Conservation (phyloP, 176 grass and related monocot species). For the Phoenix roebelenii region DNA sequence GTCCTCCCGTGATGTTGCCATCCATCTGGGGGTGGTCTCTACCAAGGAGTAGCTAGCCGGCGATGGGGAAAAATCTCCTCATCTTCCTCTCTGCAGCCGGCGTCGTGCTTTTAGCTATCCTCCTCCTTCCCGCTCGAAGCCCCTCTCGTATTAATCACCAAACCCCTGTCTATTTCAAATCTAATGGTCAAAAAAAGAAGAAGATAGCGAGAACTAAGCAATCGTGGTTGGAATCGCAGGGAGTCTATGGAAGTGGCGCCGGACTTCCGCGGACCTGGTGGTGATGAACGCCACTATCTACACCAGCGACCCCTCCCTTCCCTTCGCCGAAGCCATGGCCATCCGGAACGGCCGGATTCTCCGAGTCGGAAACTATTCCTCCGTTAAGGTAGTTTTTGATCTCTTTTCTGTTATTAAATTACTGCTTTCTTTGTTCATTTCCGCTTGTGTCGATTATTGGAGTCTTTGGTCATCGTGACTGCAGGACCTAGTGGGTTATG, state of each 20-base stretch:
- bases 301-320: slow-evolving; percentile 57
- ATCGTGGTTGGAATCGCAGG: slow-evolving; percentile 10
- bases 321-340: slow-evolving; percentile 78
- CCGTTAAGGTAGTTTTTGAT: slow-evolving; percentile 31
- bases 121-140: slow-evolving; percentile 3
- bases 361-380: slow-evolving; percentile 51
- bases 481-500: slow-evolving; percentile 44
- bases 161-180: neutral
- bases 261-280: slow-evolving; percentile 55
- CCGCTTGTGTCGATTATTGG: too few species aligned
- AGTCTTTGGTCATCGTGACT: neutral
- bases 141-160: slow-evolving; percentile 24
- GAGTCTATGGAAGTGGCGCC: slow-evolving; percentile 26
- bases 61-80: neutral
- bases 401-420: neutral
- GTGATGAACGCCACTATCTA: slow-evolving; percentile 90
- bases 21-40: too few species aligned
- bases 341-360: slow-evolving; percentile 61
- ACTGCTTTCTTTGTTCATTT: neutral
- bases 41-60: too few species aligned
- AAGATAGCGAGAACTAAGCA: too few species aligned
- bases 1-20: too few species aligned
- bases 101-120: slow-evolving; percentile 16
- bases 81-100: slow-evolving; percentile 25
- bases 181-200: neutral